Evolutionary conservation across 169 alveolate species (phyloP).

Genomic region (Eimeria zaria): DNA sequence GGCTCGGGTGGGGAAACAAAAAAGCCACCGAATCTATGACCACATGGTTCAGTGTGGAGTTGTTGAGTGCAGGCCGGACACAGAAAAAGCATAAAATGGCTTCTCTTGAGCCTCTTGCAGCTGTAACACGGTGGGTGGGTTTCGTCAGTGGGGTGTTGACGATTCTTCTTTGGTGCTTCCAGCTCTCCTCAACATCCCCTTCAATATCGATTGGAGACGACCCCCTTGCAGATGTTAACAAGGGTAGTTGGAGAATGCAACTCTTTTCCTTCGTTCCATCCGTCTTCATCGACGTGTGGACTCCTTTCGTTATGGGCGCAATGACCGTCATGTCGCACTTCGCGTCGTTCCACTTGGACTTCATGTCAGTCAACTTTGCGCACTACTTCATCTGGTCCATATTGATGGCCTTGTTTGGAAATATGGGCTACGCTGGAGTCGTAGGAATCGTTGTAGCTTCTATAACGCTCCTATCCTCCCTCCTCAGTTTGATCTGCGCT

Average conservation of each 20-base stretch:
- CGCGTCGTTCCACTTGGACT: conserved; percentile 75
- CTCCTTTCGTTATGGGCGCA: conserved; percentile 86
- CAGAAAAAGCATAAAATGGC: conserved; percentile 13
- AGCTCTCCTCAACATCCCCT: conserved; percentile 66
- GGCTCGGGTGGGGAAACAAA: neutral
- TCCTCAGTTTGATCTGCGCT: conserved; percentile 72
- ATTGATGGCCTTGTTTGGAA: conserved; percentile 82
- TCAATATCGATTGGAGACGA: conserved; percentile 71
- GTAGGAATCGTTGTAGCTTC: conserved; percentile 79
- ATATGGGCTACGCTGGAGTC: conserved; percentile 83
- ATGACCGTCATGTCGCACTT: conserved; percentile 82
- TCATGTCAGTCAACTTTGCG: conserved; percentile 55
- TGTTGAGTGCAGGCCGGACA: conserved; percentile 30
- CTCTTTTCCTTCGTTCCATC: conserved; percentile 81
- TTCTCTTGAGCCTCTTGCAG: conserved; percentile 67
- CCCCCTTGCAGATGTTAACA: conserved; percentile 80
- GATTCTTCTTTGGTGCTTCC: conserved; percentile 70
- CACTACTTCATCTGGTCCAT: conserved; percentile 81
- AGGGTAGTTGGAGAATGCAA: conserved; percentile 77
- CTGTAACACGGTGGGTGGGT: conserved; percentile 81
- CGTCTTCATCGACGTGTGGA: conserved; percentile 80
- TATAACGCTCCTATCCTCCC: conserved; percentile 77
- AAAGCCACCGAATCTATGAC: neutral
- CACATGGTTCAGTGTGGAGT: neutral
- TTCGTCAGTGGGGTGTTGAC: conserved; percentile 75